These are phyloP conservation scores for Endocladia muricata DNA, from an alignment of 31 red algal species.

Conservation along the genomic window DNA sequence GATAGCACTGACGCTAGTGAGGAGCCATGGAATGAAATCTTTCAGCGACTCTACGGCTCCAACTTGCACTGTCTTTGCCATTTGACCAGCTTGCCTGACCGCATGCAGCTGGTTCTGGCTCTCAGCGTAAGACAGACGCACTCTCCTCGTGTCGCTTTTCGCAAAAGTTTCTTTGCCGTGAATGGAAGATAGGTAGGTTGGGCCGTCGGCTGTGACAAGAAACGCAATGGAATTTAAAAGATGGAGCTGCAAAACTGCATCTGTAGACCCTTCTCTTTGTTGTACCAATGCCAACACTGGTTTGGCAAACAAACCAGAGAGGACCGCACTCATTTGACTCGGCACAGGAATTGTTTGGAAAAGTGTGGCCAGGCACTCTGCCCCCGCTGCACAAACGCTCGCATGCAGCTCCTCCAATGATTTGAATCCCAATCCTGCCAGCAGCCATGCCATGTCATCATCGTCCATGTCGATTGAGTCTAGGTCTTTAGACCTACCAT, in stretches of 20 bases:
- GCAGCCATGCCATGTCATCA: constrained; percentile 62
- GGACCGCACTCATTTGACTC: constrained; percentile 49
- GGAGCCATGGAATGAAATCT: constrained; percentile 63
- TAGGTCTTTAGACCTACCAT: no score
- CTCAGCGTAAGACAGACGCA: constrained; percentile 41
- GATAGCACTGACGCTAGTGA: constrained; percentile 32
- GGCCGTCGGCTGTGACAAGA: constrained; percentile 63
- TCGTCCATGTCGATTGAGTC: background rate
- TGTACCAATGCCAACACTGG: constrained; percentile 42
- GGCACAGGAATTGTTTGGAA: constrained; percentile 49
- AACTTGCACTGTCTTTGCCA: constrained; percentile 12
- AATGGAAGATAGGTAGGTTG: constrained; percentile 58
- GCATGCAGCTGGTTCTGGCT: constrained; percentile 19
- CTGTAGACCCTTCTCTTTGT: constrained; percentile 15
- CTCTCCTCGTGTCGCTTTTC: constrained; percentile 39
- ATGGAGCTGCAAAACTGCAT: constrained; percentile 68
- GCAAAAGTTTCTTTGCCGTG: constrained; percentile 47
- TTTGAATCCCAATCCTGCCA: constrained; percentile 61
- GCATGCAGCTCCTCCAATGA: constrained; percentile 48
- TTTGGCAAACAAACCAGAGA: constrained; percentile 56
- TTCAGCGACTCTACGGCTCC: constrained; percentile 48
- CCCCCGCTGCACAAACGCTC: constrained; percentile 55
- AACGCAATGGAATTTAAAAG: constrained; percentile 54
- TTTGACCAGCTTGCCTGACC: constrained; percentile 17
- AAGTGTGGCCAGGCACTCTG: constrained; percentile 63